Evolutionary conservation across 345 rosid genomes (phyloP), one percentile per base, ranked within the genome.

Genomic region (Populus deltoides): DNA sequence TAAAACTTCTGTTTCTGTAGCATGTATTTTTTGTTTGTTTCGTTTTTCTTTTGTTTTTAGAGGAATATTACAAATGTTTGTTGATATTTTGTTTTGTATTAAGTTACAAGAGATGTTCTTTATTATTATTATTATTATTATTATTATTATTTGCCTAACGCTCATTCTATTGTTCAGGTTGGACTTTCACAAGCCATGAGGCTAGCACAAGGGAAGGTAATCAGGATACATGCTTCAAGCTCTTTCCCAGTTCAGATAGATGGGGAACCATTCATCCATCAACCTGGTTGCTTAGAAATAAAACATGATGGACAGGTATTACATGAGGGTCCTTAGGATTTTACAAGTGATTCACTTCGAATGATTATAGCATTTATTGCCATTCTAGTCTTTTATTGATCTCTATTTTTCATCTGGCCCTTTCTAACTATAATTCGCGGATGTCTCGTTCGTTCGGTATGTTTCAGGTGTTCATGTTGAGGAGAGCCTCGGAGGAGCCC

Each of bases 281-380:
- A 59, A 59, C 65, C 65, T 59, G 65, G 65, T n/a, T 59, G 65
- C 65, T 59, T 59, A 59, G 65, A 59, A 59, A 59, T 59, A 59
- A 24, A 10, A 11, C 65, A 59, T 59, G 65, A 24, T 59, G 65
- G 25, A 11, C 65, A 59, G 65, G 65, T 59, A 59, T n/a, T 59
- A 9, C 24, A n/a, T 10, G 25, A 33, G 36, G 36, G 36, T 33
- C 36, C 36, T 33, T 33, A 4, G 36, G 36, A 33, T 33, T 27
- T 27, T 33, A 33, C 36, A 33, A 33, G 36, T 33, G 36, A 33
- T 33, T 33, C 4, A 33, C 36, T 33, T 33, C 6, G 36, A 33
- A 33, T 33, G 36, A 33, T 33, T 4, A 22, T 57, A 24, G 27
- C 25, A 57, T 22, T 8, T 57, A 24, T 22, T n/a, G 4, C 13